phyloP scores from a whole-genome alignment of 345 rosid species.

The Barbarea vulgaris region DNA sequence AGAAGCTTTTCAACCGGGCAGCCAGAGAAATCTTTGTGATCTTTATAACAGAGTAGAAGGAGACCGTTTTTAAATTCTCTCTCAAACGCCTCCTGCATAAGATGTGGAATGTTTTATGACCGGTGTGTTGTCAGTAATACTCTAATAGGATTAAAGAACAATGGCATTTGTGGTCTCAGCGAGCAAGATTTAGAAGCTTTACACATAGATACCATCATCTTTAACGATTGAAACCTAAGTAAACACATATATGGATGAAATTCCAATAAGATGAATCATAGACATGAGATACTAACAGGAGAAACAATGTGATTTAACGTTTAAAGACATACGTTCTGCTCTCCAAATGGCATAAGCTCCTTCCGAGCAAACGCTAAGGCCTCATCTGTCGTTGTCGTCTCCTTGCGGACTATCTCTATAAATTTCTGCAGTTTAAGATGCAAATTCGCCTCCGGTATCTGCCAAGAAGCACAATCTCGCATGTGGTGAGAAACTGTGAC shows the following conservation, averaged over 20 bases:
- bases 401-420: constrained; percentile 76
- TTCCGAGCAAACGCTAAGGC: constrained; percentile 85
- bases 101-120: neutral
- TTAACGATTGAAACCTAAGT: neutral
- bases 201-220: neutral
- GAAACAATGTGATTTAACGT: neutral
- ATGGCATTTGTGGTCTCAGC: neutral
- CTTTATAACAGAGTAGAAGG: constrained; percentile 66
- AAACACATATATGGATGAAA: constrained; percentile 1
- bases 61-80: constrained; percentile 77
- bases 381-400: constrained; percentile 67
- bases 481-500: neutral
- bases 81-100: constrained; percentile 63
- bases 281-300: neutral
- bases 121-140: neutral
- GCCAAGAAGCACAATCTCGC: constrained; percentile 25
- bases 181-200: neutral
- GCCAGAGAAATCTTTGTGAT: constrained; percentile 66
- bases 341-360: constrained; percentile 87
- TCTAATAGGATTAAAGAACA: neutral
- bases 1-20: constrained; percentile 74
- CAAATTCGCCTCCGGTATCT: constrained; percentile 80
- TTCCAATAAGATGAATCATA: neutral
- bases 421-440: constrained; percentile 86
- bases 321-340: constrained; percentile 58